These are phyloP conservation scores for Dovyalis caffra DNA, from an alignment of 345 rosid species.

Conservation along the genomic window DNA sequence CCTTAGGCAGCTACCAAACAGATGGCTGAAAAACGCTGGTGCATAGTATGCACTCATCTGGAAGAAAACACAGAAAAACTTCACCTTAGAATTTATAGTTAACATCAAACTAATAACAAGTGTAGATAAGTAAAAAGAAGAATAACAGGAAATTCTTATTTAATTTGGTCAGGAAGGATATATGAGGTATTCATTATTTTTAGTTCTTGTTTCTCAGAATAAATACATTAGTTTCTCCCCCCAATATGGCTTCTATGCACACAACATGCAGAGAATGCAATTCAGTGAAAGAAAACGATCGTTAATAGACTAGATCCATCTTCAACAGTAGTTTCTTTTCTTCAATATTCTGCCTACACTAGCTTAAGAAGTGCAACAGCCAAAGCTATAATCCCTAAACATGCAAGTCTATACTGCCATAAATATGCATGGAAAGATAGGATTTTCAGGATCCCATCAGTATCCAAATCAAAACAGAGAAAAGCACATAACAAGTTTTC, in stretches of 20 bases:
- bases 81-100: conserved; percentile 1
- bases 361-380: not conserved
- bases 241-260: not conserved
- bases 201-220: not conserved
- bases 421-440: not conserved
- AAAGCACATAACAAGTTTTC: not conserved
- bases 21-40: conserved; percentile 85
- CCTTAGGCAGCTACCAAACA: conserved; percentile 79
- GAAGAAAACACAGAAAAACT: conserved; percentile 10
- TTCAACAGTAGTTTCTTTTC: not conserved
- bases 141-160: not conserved
- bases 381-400: no score
- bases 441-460: not conserved
- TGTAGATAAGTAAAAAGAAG: not conserved
- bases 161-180: not conserved
- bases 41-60: conserved; percentile 99
- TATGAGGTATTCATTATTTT: not conserved
- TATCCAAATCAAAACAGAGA: not conserved
- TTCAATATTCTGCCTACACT: no score
- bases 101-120: conserved; percentile 7
- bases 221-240: not conserved
- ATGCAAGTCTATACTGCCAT: not conserved
- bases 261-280: not conserved
- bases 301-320: not conserved
- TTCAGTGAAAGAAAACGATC: not conserved